A percentile compares a stretch with the other conserved stretches of the same genome.
These are phyloP conservation scores for Colletotrichum sp. DNA, from an alignment of 2,329 filamentous ascomycete genomes.

Conservation along the genomic window DNA sequence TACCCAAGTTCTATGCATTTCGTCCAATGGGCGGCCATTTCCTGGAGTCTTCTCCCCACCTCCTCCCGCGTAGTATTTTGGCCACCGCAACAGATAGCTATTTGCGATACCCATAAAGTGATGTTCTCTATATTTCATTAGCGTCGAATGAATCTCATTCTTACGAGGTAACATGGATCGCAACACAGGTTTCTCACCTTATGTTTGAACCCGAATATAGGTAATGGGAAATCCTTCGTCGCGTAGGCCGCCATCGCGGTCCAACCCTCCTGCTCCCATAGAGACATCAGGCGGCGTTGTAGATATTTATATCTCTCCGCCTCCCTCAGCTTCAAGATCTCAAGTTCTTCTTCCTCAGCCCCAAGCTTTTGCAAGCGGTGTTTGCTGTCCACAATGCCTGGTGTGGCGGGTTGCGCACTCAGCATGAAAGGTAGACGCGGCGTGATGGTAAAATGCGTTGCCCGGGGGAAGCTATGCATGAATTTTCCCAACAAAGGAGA, in stretches of 20 bases:
- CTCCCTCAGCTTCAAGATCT: not conserved
- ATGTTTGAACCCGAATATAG: not conserved
- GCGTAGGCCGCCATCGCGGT: not conserved
- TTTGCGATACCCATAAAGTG: not conserved
- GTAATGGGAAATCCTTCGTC: not conserved
- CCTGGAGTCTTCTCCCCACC: not conserved
- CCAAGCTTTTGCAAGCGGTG: not conserved
- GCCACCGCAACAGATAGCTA: not conserved
- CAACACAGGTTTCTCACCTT: not conserved
- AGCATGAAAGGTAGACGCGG: not conserved
- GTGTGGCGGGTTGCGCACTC: not conserved
- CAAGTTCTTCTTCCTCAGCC: rapidly evolving
- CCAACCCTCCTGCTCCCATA: not conserved
- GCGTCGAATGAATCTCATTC: not conserved
- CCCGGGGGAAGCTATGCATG: not conserved
- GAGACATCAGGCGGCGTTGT: not conserved
- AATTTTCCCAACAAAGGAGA: not conserved
- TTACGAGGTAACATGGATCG: rapidly evolving
- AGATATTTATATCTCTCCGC: not conserved
- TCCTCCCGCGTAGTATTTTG: not conserved
- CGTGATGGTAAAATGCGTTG: not conserved
- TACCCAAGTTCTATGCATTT: not conserved
- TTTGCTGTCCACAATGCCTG: not conserved
- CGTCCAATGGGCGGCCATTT: rapidly evolving
- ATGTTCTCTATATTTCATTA: not conserved